Base-by-base conservation (phyloP, 345 rosid genomes). In the Dimocarpus longan region DNA sequence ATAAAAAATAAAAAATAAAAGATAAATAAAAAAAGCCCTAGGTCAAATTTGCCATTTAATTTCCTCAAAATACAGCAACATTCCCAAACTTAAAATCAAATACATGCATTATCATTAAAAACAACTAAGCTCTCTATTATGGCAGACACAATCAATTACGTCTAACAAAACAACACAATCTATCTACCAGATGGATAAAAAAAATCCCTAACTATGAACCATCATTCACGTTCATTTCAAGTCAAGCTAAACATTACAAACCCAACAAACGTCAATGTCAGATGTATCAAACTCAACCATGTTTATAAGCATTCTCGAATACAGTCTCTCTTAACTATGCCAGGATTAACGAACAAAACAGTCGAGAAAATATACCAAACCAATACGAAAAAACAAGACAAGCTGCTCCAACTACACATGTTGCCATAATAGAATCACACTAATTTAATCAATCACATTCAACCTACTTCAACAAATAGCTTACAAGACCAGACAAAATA, bases 51-150 rank as follows among this genome's bases (percentile, higher is more conserved):
- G n/a, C 71, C 15, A 62, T 75, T 26, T 22, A 5, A 3, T 37
- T 37, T 64, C 39, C 52, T 48, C 42, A 44, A 46, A 15, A 65
- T 54, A 24, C 15, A 16, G 10, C 52, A 0, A 48, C 10, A 18
- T 19, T 40, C 65, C 56, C 12, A 71, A 73, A 42, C 65, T 28
- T 40, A 43, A 60, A 82, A 75, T 15, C 19, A 60, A 70, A 56
- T 0, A 70, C 66, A 32, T 32, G 11, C 15, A 68, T 18, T n/a
- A 18, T 39, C 26, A 74, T 43, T 28, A 64, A 50, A 50, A 26
- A 64, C 22, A 5, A 26, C 10, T 24, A 24, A 74, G 46, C 60
- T 28, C 43, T 26, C 37, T 48, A 19, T 32, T 26, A 56, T 32
- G 62, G 26, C 22, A 37, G 65, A 9, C 66, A 37, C 50, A 57